Percentiles rank a stretch among this genome's conserved stretches.
Conservation (phyloP, 257 asterid species). For the Scutellaria galericulata region DNA sequence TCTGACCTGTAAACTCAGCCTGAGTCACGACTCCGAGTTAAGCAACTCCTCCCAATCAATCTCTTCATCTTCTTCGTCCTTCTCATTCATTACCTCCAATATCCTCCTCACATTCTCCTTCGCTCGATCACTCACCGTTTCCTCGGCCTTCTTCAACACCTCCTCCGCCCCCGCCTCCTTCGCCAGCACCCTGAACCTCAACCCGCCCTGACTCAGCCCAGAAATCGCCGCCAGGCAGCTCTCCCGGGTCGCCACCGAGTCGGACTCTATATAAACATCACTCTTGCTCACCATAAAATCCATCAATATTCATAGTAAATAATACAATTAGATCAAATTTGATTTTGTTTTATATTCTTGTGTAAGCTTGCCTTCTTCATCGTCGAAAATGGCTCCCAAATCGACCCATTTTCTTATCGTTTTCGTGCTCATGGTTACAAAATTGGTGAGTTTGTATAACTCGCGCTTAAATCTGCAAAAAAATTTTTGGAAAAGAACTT, state of each 20-base stretch:
- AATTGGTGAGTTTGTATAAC: constrained; percentile 29
- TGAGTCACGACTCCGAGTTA: constrained; percentile 38
- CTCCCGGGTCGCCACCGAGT: constrained; percentile 58
- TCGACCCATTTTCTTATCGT: constrained; percentile 33
- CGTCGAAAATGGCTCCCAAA: constrained; percentile 39
- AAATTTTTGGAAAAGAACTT: background rate
- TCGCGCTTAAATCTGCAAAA: no score
- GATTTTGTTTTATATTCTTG: background rate
- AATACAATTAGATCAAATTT: background rate
- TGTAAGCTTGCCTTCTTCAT: background rate
- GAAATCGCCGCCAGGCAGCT: constrained; percentile 68
- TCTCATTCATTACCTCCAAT: constrained; percentile 55
- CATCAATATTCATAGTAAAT: background rate
- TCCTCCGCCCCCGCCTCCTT: no score
- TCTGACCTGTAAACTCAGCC: no score
- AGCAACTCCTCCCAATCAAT: constrained; percentile 78
- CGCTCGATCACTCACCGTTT: constrained; percentile 45
- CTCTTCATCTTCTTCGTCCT: constrained; percentile 62
- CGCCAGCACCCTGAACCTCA: constrained; percentile 75
- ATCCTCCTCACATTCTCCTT: constrained; percentile 58
- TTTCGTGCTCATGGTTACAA: constrained; percentile 26
- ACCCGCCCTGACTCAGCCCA: constrained; percentile 88
- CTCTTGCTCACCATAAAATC: background rate
- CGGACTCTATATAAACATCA: constrained; percentile 41
- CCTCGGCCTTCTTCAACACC: constrained; percentile 44